Evolutionary conservation across 805 yeast genomes (phyloP).

Genomic region (Jamesozyma lodderae): DNA sequence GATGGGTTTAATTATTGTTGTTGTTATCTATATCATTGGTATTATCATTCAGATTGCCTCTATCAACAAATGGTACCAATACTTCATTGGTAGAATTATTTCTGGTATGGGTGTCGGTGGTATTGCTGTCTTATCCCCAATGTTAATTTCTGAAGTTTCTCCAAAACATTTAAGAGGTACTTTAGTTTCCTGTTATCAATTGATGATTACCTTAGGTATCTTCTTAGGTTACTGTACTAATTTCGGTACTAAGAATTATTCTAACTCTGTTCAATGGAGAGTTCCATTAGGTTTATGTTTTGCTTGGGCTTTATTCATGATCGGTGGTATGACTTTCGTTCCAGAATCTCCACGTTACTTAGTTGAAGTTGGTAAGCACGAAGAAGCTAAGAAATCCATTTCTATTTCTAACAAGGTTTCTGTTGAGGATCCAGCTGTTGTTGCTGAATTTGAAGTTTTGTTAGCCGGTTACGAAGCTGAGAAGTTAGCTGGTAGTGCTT

Average conservation of each 20-base stretch:
- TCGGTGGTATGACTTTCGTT: conserved; percentile 2
- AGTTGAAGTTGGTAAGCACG: conserved; percentile 41
- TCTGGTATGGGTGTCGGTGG: conserved; percentile 3
- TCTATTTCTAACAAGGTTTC: conserved; percentile 21
- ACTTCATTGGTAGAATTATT: conserved; percentile 2
- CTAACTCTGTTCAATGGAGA: conserved; percentile 2
- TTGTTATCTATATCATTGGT: conserved; percentile 1
- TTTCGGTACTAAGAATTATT: conserved; percentile 1
- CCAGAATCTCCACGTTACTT: conserved; percentile 1
- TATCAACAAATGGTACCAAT: conserved; percentile 2
- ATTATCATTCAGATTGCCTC: not conserved
- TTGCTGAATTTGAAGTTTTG: conserved; percentile 23
- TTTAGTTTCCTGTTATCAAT: conserved; percentile 2
- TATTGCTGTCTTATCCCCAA: conserved; percentile 1
- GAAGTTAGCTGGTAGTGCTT: conserved; percentile 1
- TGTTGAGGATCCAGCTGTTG: conserved; percentile 8
- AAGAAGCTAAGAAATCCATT: conserved; percentile 52
- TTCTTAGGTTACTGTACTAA: conserved; percentile 3
- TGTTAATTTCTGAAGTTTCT: conserved; percentile 1
- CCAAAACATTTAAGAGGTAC: conserved; percentile 1
- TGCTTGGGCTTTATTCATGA: conserved; percentile 3
- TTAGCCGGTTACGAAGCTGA: not conserved
- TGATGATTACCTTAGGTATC: conserved; percentile 3
- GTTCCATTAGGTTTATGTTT: conserved; percentile 2
- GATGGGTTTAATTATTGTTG: not conserved